Evolutionary conservation across 2,329 filamentous ascomycete genomes (phyloP).

Genomic region (Cadophora luteo-olivacea): DNA sequence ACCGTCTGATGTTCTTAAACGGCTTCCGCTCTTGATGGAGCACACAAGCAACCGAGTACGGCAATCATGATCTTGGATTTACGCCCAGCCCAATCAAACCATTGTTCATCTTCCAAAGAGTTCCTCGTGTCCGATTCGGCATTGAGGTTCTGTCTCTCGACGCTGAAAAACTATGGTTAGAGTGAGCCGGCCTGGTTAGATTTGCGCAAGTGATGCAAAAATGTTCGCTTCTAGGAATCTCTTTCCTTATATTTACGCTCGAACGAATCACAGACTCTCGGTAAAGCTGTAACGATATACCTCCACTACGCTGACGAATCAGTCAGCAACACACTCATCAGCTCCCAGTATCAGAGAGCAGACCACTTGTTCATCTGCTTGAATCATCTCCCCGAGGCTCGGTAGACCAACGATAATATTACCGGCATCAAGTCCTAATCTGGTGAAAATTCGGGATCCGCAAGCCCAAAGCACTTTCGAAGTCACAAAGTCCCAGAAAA

Average conservation of each 20-base stretch:
- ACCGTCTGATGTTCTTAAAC: not conserved
- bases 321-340: not conserved
- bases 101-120: not conserved
- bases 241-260: not conserved
- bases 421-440: not conserved
- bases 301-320: not conserved
- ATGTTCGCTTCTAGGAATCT: too few species aligned
- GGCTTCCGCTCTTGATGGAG: not conserved
- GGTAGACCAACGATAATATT: not conserved
- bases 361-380: not conserved
- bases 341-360: too few species aligned
- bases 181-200: too few species aligned
- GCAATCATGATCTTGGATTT: not conserved
- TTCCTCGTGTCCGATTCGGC: not conserved
- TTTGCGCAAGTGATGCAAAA: too few species aligned
- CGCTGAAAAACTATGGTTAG: too few species aligned
- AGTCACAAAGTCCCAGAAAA: constrained; percentile 43
- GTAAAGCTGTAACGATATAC: not conserved
- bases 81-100: constrained; percentile 1
- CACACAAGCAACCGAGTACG: not conserved
- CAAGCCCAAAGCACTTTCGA: not conserved
- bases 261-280: constrained; percentile 2
- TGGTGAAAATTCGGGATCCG: not conserved
- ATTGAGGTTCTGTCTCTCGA: too few species aligned
- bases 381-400: not conserved